Conservation (phyloP, 2,329 filamentous ascomycete species). For the Aspergillus sp. region DNA sequence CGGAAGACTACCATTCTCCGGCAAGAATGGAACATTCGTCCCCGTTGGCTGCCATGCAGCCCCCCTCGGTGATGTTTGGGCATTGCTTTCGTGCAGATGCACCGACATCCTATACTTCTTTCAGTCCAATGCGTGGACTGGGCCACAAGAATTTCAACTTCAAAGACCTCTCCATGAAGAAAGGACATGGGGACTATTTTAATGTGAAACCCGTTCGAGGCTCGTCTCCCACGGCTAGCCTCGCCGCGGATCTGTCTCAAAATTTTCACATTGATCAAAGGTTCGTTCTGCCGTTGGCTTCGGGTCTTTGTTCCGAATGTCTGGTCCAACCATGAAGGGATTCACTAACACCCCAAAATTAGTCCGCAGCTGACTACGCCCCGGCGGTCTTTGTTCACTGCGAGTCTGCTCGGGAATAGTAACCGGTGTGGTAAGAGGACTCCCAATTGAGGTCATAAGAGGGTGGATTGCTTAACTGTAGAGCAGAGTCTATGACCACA, state of each 20-base stretch:
- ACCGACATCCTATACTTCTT: slow-evolving; percentile 55
- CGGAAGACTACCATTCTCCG: slow-evolving; percentile 13
- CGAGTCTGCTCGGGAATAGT: slow-evolving; percentile 63
- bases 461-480: slow-evolving; percentile 27
- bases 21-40: slow-evolving; percentile 83
- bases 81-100: slow-evolving; percentile 63
- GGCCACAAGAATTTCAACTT: slow-evolving; percentile 73
- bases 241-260: slow-evolving; percentile 92
- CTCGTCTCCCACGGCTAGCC: slow-evolving; percentile 85
- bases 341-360: slow-evolving; percentile 43
- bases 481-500: slow-evolving; percentile 73
- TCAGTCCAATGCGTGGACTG: slow-evolving; percentile 56
- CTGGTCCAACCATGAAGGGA: slow-evolving; percentile 19
- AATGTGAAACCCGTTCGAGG: slow-evolving; percentile 73
- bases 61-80: slow-evolving; percentile 62
- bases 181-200: slow-evolving; percentile 74
- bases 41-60: slow-evolving; percentile 89
- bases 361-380: slow-evolving; percentile 83
- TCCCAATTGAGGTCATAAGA: slow-evolving; percentile 2
- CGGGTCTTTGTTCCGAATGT: slow-evolving; percentile 19
- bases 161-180: slow-evolving; percentile 72
- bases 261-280: slow-evolving; percentile 97
- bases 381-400: slow-evolving; percentile 79
- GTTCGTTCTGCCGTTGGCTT: slow-evolving; percentile 54
- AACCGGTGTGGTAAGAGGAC: slow-evolving; percentile 58